phyloP scores from a whole-genome alignment of 495 filamentous ascomycete genomes.

The Thozetella sp. region DNA sequence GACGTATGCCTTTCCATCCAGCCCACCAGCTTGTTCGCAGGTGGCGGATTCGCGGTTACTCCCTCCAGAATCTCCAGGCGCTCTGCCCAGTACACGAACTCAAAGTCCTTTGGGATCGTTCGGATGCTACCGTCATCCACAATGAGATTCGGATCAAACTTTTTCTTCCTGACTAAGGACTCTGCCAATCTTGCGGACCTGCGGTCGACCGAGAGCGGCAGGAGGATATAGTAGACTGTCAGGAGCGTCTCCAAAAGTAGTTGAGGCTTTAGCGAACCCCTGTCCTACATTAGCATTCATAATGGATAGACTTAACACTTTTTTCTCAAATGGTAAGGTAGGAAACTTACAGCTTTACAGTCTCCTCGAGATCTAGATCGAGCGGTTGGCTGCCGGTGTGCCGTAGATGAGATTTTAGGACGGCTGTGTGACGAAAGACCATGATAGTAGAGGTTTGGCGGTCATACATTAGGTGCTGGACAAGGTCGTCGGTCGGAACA shows the following conservation, averaged over 20 bases:
- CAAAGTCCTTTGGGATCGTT: constrained; percentile 12
- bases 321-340: neutral
- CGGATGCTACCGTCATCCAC: constrained; percentile 13
- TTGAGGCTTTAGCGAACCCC: constrained; percentile 17
- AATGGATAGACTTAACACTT: neutral
- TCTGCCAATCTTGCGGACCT: constrained; percentile 13
- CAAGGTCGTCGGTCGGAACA: constrained; percentile 18
- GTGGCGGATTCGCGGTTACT: constrained; percentile 12
- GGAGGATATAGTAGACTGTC: constrained; percentile 18
- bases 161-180: constrained; percentile 4
- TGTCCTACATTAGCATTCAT: constrained; percentile 7
- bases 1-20: constrained; percentile 17
- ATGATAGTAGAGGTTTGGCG: constrained; percentile 8
- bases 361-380: constrained; percentile 10
- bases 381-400: constrained; percentile 10
- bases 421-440: constrained; percentile 20
- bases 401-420: constrained; percentile 14
- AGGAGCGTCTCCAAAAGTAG: constrained; percentile 22
- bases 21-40: constrained; percentile 11
- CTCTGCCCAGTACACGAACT: constrained; percentile 16
- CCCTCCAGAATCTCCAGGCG: constrained; percentile 13
- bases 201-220: constrained; percentile 11
- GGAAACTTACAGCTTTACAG: constrained; percentile 12
- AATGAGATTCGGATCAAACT: constrained; percentile 11
- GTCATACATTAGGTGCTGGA: constrained; percentile 20